A percentile compares a stretch with the other conserved stretches of the same genome.
Conservation (phyloP, 2,329 filamentous ascomycete species). For the Chrysosporium queenslandicum region DNA sequence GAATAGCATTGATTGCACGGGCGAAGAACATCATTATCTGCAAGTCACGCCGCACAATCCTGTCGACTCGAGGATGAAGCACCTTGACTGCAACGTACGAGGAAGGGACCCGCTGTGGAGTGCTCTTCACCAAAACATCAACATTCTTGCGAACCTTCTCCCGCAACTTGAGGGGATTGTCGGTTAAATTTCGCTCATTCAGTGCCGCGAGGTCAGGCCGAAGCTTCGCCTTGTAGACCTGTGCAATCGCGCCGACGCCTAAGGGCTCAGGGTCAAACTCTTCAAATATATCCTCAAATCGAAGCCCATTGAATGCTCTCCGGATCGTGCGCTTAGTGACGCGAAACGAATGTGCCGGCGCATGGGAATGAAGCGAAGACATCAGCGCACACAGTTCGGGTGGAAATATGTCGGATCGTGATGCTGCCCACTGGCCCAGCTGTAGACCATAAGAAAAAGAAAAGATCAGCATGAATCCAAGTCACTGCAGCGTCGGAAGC, state of each 20-base stretch:
- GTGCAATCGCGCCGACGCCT: constrained; percentile 90
- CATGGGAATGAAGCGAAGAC: constrained; percentile 90
- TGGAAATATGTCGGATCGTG: constrained; percentile 91
- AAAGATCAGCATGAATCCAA: neutral
- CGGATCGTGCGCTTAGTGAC: constrained; percentile 70
- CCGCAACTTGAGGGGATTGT: constrained; percentile 49
- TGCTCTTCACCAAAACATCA: constrained; percentile 75
- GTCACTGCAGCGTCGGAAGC: neutral
- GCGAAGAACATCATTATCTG: constrained; percentile 94
- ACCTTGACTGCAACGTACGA: constrained; percentile 94
- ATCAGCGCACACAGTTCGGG: constrained; percentile 83
- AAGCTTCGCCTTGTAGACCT: constrained; percentile 92
- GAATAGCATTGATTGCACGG: constrained; percentile 68
- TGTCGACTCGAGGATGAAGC: constrained; percentile 81
- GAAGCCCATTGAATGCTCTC: constrained; percentile 67
- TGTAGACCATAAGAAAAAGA: constrained; percentile 26
- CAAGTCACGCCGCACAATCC: constrained; percentile 78
- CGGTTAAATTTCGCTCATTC: constrained; percentile 46
- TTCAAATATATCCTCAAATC: constrained; percentile 87
- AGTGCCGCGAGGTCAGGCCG: constrained; percentile 64
- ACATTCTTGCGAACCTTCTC: constrained; percentile 70
- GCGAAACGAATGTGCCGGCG: constrained; percentile 77
- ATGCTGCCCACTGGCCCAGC: constrained; percentile 97
- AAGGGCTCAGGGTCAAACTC: constrained; percentile 85
- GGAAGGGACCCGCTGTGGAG: constrained; percentile 74